Evolutionary conservation across 169 alveolate species (phyloP).

Genomic region (Babesia bovis): DNA sequence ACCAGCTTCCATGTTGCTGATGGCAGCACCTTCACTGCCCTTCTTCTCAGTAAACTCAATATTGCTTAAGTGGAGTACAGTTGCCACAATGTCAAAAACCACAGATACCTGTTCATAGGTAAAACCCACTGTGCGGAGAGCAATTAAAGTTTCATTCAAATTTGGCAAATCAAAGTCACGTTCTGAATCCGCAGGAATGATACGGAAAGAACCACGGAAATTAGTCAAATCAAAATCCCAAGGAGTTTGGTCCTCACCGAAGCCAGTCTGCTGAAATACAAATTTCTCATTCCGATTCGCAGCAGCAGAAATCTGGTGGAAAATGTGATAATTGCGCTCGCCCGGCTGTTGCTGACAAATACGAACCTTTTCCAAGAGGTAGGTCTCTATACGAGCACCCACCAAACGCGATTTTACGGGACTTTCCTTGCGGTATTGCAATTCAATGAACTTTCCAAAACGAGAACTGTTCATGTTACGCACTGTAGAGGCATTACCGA

Average conservation of each 20-base stretch:
- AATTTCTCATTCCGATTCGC: slow-evolving; percentile 68
- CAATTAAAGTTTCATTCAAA: slow-evolving; percentile 83
- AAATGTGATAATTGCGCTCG: slow-evolving; percentile 96
- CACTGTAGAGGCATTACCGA: slow-evolving; percentile 98
- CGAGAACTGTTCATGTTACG: slow-evolving; percentile 94
- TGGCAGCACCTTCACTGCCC: slow-evolving; percentile 70
- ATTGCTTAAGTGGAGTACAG: slow-evolving; percentile 87
- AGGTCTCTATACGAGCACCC: slow-evolving; percentile 95
- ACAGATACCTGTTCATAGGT: slow-evolving; percentile 74
- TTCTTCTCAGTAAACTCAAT: slow-evolving; percentile 79
- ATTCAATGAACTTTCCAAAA: slow-evolving; percentile 98
- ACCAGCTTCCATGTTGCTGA: slow-evolving; percentile 62
- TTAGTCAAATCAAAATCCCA: slow-evolving; percentile 48
- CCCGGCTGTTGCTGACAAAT: slow-evolving; percentile 91
- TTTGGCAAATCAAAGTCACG: slow-evolving; percentile 84
- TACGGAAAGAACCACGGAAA: slow-evolving; percentile 54
- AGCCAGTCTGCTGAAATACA: slow-evolving; percentile 42
- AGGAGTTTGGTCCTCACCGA: slow-evolving; percentile 38
- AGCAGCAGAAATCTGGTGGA: slow-evolving; percentile 92
- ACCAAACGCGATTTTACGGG: slow-evolving; percentile 80
- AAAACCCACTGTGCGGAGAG: slow-evolving; percentile 88
- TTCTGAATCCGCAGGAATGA: slow-evolving; percentile 48
- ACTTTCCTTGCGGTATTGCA: slow-evolving; percentile 77
- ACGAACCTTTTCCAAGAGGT: slow-evolving; percentile 96
- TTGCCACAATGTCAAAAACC: slow-evolving; percentile 80